Percentiles rank a stretch among this genome's conserved stretches.
phyloP scores from a whole-genome alignment of 768 basidiomycete genomes.

The Lentinula lateritia region DNA sequence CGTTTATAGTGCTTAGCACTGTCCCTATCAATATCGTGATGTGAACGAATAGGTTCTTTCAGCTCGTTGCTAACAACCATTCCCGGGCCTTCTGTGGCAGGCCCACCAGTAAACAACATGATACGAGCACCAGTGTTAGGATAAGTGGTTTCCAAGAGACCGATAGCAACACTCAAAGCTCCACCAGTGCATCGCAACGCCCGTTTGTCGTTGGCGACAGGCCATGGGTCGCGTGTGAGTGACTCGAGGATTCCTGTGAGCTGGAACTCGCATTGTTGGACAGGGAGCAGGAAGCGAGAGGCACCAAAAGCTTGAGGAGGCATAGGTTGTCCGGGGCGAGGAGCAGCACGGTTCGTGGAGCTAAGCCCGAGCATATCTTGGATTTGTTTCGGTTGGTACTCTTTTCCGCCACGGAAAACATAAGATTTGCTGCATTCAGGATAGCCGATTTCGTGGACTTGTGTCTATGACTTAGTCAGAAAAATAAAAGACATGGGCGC shows the following conservation, averaged over 20 bases:
- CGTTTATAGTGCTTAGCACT: slow-evolving; percentile 96
- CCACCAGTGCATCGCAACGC: slow-evolving; percentile 93
- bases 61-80: slow-evolving; percentile 95
- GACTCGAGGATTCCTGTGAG: slow-evolving; percentile 89
- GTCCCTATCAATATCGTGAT: slow-evolving; percentile 98
- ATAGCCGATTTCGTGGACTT: slow-evolving; percentile 98
- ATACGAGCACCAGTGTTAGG: slow-evolving; percentile 95
- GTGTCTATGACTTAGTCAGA: slow-evolving; percentile 50
- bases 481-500: not conserved
- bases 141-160: slow-evolving; percentile 90
- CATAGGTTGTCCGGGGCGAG: slow-evolving; percentile 80
- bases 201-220: slow-evolving; percentile 92
- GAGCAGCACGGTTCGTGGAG: slow-evolving; percentile 74
- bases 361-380: slow-evolving; percentile 95
- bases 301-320: slow-evolving; percentile 80
- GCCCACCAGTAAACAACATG: slow-evolving; percentile 94
- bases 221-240: slow-evolving; percentile 91
- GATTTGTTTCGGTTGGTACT: slow-evolving; percentile 93
- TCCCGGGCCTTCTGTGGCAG: slow-evolving; percentile 94
- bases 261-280: slow-evolving; percentile 92
- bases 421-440: slow-evolving; percentile 96
- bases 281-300: slow-evolving; percentile 87
- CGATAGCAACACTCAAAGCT: slow-evolving; percentile 89
- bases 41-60: slow-evolving; percentile 95
- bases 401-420: slow-evolving; percentile 97